Evolutionary conservation across 2,329 filamentous ascomycete genomes (phyloP).

Genomic region (Cyclaneusma minus): DNA sequence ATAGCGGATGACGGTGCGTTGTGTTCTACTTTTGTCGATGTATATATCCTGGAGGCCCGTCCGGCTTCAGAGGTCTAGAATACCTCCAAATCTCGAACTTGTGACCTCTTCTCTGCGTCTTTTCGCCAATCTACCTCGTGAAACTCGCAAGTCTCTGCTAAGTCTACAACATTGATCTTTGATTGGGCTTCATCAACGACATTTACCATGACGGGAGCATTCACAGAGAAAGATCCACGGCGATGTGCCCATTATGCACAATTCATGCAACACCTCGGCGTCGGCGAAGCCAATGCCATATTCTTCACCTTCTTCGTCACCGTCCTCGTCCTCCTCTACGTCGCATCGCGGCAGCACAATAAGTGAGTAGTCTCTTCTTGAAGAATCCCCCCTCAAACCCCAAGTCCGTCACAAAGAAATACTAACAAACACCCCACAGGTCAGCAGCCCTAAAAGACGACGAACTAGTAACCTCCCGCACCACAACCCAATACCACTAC

Average conservation of each 20-base stretch:
- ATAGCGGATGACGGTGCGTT: too few species aligned
- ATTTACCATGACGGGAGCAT: conserved; percentile 20
- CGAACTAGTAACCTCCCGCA: background rate
- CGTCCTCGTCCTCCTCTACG: conserved; percentile 28
- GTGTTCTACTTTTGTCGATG: too few species aligned
- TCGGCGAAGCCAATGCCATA: conserved; percentile 27
- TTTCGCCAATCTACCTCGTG: conserved; percentile 3
- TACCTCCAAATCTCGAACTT: conserved; percentile 3
- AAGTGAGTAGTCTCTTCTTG: background rate
- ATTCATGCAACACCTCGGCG: conserved; percentile 26
- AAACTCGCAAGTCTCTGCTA: conserved; percentile 3
- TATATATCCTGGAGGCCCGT: too few species aligned
- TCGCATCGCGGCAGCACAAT: conserved; percentile 22
- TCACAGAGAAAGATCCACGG: conserved; percentile 15
- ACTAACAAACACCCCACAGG: background rate
- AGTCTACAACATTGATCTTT: background rate
- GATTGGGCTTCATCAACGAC: background rate
- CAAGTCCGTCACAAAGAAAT: conserved; percentile 5
- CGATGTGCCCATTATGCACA: conserved; percentile 25
- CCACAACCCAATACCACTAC: conserved; percentile 15
- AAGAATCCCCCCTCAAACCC: background rate
- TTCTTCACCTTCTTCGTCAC: conserved; percentile 30
- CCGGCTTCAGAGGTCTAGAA: too few species aligned
- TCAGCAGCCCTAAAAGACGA: background rate
- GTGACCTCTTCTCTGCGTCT: background rate